Conservation (phyloP, 2,329 filamentous ascomycete species). For the Fusarium sp. region DNA sequence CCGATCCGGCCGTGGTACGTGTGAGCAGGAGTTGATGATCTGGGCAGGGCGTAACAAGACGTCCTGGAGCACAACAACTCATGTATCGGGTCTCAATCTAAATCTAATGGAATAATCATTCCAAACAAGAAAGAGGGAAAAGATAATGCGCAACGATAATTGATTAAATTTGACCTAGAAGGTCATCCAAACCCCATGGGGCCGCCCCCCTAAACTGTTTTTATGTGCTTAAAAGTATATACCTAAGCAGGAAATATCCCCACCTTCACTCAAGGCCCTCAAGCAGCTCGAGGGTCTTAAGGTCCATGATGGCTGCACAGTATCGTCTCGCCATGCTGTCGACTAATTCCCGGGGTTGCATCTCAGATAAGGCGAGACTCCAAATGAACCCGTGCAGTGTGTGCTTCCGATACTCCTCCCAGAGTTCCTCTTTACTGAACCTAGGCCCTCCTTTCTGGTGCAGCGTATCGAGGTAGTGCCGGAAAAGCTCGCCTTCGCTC, state of each 20-base stretch:
- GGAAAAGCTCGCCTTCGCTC: constrained; percentile 1
- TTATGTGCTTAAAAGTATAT: background rate
- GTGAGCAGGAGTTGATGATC: background rate
- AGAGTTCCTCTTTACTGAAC: background rate
- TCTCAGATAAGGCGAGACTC: constrained; percentile 23
- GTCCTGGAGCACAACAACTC: background rate
- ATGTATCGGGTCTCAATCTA: background rate
- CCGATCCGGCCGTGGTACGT: background rate
- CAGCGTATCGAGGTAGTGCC: constrained; percentile 13
- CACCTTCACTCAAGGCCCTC: background rate
- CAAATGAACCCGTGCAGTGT: constrained; percentile 28
- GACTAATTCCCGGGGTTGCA: constrained; percentile 24
- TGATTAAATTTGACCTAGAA: background rate
- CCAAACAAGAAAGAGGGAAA: background rate
- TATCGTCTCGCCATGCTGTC: constrained; percentile 23
- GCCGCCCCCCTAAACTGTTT: no score
- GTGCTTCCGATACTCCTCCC: constrained; percentile 25
- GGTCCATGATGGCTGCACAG: constrained; percentile 22
- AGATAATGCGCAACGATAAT: background rate
- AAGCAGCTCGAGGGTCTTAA: constrained; percentile 23
- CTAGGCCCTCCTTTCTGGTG: background rate
- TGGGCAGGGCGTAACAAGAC: background rate
- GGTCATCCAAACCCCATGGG: background rate
- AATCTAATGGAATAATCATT: background rate
- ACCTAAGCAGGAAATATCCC: no score